Base-by-base conservation (phyloP, 1,139 yeast species). In the Candida albicans region DNA sequence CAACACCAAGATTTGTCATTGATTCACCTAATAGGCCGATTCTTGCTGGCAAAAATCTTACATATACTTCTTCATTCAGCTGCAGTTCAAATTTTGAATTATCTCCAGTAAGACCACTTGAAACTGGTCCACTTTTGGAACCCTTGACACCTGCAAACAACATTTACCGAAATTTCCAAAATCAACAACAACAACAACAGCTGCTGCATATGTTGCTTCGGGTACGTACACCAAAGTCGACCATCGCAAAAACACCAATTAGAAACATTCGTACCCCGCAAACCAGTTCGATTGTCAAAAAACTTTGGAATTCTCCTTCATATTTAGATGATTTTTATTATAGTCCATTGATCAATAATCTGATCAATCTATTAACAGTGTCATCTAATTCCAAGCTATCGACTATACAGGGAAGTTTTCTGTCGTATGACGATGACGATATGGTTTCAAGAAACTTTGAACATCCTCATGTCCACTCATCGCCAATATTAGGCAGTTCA, bases 301-400 rank as follows among this genome's bases (percentile, higher is more conserved):
- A 73, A 52, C 63, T 77, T 46, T 77, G 84, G 84, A 75, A 81
- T 53, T 80, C 87, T 15, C 88, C 88, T 3, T 75, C 82, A 6
- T 80, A 79, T 54, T 66, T 82, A 49, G 88, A 83, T 51, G 88
- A 82, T 53, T 82, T 82, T 55, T 81, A 81, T 54, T 77, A 79
- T 41, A 79, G 85, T 22, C 87, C 88, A 2, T 64, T 70, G 48
- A 56, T 65, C 14, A 64, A 73, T 25, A 50, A 53, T 43, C 49
- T 47, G 37, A 45, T 53, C 34, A 55, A 39, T 12, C 35, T 35
- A 15, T 18, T 40, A 11, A 34, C 35, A 25, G 35, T 14, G 28
- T 35, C 44, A 22, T 35, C 44, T 11, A 46, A 47, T 12, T 38
- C 42, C 9, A 44, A 44, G 34, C 39, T 46, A 32, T 39, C 37